A percentile compares a stretch with the other conserved stretches of the same genome.
phyloP scores from a whole-genome alignment of 345 rosid genomes.

The Boechera retrofracta region DNA sequence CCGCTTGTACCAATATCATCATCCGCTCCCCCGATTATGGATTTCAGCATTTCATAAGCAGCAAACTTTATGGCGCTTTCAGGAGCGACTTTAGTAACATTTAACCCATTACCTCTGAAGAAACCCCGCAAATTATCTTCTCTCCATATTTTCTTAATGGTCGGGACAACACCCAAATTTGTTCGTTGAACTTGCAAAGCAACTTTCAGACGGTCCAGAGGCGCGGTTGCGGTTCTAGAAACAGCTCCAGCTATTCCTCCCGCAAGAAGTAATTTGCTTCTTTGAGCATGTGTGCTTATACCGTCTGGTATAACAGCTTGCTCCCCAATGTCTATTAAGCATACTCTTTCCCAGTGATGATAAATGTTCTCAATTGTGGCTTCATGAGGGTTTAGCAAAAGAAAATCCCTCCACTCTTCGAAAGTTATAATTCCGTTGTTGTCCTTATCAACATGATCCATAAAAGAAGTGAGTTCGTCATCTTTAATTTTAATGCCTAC shows the following conservation, averaged over 20 bases:
- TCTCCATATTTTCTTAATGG: constrained; percentile 75
- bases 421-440: constrained; percentile 93
- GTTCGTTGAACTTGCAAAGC: constrained; percentile 87
- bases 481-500: constrained; percentile 87
- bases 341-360: constrained; percentile 93
- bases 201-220: constrained; percentile 92
- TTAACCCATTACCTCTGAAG: constrained; percentile 93
- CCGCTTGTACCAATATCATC: constrained; percentile 73
- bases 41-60: constrained; percentile 80
- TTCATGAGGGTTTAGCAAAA: constrained; percentile 91
- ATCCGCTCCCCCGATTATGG: constrained; percentile 59
- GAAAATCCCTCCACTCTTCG: constrained; percentile 99
- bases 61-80: constrained; percentile 96
- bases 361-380: constrained; percentile 92
- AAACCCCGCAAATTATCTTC: constrained; percentile 80
- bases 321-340: constrained; percentile 95
- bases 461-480: constrained; percentile 84
- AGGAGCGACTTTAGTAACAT: constrained; percentile 91
- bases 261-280: constrained; percentile 80
- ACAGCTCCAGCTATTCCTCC: constrained; percentile 97
- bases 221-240: constrained; percentile 95
- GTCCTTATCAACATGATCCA: constrained; percentile 97
- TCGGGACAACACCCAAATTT: constrained; percentile 58
- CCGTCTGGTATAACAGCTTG: constrained; percentile 94
- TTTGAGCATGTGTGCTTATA: constrained; percentile 77